Base-by-base conservation (phyloP, 371 early-diverging fungal species). In the Chytridium lagenaria region DNA sequence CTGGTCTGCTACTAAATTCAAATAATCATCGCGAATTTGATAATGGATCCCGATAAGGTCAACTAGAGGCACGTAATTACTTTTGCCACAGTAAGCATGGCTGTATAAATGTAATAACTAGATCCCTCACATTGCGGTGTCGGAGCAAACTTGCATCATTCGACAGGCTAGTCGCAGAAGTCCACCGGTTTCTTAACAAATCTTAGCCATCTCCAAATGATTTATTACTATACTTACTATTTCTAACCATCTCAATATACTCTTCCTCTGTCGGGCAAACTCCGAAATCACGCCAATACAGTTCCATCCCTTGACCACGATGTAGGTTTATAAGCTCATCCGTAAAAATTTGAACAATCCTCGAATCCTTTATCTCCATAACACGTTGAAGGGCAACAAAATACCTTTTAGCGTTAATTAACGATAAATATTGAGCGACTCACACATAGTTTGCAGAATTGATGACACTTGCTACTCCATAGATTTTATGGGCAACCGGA, bases 401-500 rank as follows among this genome's bases (percentile, higher is more conserved):
- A 79, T 96, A 97, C 3, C 80, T 79, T 38, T 38, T 57, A 34
- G 50, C 67, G 16, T 10, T 10, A 34, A 31, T 23, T 36, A 16
- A 59, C 69, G 38, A 70, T 36, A 36, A 15, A 16, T 26, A 5
- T 12, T 10, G 23, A 51, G 1, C 22, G 19, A 44, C 71, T 52
- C 72, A 82, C 39, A 95, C 94, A 72, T 93, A 97, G 74, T 97
- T 97, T 30, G 96, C 98, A 50, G 92, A 92, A 74, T 97, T 98
- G 75, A 98, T 98, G 19, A 96, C 93, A 12, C 74, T 90, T 83
- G 98, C 91, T 1, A 92, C 81, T 2, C 99, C 98, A 83, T 89
- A 98, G 37, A 98, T 92, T 71, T 93, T 92, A 84, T 98, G 98
- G 0, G 99, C 95, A 28, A 94, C 98, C 74, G 99, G 99, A 1